Evolutionary conservation across 148 eudicot genomes (phyloP).

Genomic region (Cornus suecica): DNA sequence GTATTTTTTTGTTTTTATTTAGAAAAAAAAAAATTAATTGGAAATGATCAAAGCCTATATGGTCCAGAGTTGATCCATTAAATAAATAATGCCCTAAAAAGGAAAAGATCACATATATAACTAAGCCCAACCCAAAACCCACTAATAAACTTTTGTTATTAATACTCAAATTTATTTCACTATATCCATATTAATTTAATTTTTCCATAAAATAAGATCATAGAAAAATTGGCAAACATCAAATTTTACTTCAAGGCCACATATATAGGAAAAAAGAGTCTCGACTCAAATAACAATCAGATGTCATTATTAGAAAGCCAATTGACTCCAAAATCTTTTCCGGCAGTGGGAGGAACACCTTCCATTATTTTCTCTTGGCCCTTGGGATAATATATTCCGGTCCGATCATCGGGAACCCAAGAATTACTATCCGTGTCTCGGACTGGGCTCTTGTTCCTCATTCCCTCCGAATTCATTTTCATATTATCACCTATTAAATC

Average conservation of each 20-base stretch:
- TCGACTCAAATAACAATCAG: background rate
- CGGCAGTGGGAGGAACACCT: conserved; percentile 36
- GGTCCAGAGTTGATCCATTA: too few relatives aligned
- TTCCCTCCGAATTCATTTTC: conserved; percentile 31
- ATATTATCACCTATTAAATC: conserved; percentile 22
- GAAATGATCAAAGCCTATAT: too few relatives aligned
- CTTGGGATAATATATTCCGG: conserved; percentile 48
- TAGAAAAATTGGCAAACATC: too few relatives aligned
- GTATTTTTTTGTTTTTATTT: too few relatives aligned
- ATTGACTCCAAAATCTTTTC: conserved; percentile 30
- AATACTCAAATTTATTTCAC: too few relatives aligned
- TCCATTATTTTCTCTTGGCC: conserved; percentile 55
- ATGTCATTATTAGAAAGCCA: conserved; percentile 38
- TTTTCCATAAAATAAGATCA: too few relatives aligned
- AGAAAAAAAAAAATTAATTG: too few relatives aligned
- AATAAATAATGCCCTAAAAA: too few relatives aligned
- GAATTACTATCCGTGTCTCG: conserved; percentile 13
- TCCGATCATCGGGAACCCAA: conserved; percentile 47
- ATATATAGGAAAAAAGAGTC: background rate
- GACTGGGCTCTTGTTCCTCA: conserved; percentile 10
- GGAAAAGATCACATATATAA: too few relatives aligned
- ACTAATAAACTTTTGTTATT: too few relatives aligned
- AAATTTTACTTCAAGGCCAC: background rate
- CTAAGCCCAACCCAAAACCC: too few relatives aligned
- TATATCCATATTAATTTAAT: too few relatives aligned